Conservation (phyloP, 129 eudicot species). For the Centrapalus pauciflorus region DNA sequence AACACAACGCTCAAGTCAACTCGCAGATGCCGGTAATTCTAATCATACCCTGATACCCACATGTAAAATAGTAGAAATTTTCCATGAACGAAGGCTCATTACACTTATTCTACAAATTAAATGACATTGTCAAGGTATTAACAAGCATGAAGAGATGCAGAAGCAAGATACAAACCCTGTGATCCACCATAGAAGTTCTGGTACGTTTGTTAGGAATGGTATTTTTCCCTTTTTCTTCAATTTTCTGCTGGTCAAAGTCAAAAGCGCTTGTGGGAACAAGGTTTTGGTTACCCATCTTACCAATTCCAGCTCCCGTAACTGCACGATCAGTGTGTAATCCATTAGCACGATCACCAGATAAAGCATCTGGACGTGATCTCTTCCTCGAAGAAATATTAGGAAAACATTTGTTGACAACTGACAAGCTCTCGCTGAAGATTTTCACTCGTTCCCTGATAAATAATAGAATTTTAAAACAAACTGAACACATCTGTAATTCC, state of each 20-base stretch:
- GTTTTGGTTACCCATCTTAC: conserved; percentile 50
- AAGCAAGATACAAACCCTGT: conserved; percentile 47
- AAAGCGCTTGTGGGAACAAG: conserved; percentile 35
- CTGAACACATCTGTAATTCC: not conserved
- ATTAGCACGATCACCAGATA: conserved; percentile 52
- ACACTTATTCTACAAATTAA: not conserved
- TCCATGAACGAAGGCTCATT: not conserved
- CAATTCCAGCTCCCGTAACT: conserved; percentile 24
- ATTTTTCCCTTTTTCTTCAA: conserved; percentile 59
- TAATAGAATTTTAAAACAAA: conserved; percentile 10
- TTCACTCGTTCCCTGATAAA: conserved; percentile 72
- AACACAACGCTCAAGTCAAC: no score
- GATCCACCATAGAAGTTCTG: conserved; percentile 68
- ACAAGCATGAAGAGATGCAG: not conserved
- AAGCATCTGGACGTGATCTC: conserved; percentile 62
- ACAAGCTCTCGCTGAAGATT: conserved; percentile 62
- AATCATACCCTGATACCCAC: no score
- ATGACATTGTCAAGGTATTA: not conserved
- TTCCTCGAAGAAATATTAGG: conserved; percentile 75
- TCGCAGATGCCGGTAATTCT: no score
- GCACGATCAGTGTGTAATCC: conserved; percentile 39
- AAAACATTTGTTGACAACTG: conserved; percentile 62
- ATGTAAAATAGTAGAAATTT: not conserved
- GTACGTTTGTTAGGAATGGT: conserved; percentile 68
- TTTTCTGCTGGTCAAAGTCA: conserved; percentile 60